These are phyloP conservation scores for Penicillium canescens DNA, from an alignment of 495 filamentous ascomycete species.

Conservation along the genomic window DNA sequence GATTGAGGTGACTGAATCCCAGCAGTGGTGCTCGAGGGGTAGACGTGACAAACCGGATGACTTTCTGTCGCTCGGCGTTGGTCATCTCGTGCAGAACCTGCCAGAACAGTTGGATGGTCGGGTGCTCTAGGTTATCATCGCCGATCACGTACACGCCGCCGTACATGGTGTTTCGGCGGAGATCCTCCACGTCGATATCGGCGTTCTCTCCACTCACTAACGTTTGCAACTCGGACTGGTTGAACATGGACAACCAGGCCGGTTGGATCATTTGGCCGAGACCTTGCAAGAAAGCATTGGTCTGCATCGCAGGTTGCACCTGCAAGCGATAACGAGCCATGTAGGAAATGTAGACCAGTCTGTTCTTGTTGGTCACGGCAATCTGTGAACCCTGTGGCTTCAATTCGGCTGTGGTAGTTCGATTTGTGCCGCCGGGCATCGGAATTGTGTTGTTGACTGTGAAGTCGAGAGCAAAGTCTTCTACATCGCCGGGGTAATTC, in stretches of 20 bases:
- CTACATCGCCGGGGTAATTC: conserved; percentile 82
- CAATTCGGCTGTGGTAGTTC: conserved; percentile 67
- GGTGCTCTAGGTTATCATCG: conserved; percentile 83
- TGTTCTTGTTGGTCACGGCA: conserved; percentile 86
- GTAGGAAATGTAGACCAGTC: conserved; percentile 89
- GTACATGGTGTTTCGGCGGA: conserved; percentile 84
- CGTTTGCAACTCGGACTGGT: conserved; percentile 89
- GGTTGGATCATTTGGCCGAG: conserved; percentile 87
- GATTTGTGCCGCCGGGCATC: conserved; percentile 42
- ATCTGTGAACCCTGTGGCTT: conserved; percentile 73
- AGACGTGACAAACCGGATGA: conserved; percentile 94
- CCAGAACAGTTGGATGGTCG: conserved; percentile 87
- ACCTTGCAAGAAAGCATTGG: conserved; percentile 81
- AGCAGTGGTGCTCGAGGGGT: conserved; percentile 90
- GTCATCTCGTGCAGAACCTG: conserved; percentile 74
- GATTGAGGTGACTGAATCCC: conserved; percentile 84
- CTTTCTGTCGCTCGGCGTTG: conserved; percentile 76
- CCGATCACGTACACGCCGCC: conserved; percentile 85
- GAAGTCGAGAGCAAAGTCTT: conserved; percentile 81
- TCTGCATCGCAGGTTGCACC: conserved; percentile 74
- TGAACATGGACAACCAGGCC: conserved; percentile 97
- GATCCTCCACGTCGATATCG: conserved; percentile 83
- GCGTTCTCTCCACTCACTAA: conserved; percentile 83
- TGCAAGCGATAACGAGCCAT: conserved; percentile 85
- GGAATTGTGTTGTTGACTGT: conserved; percentile 80